These are phyloP conservation scores for Inga leiocalycina DNA, from an alignment of 306 rosid genomes.

Conservation along the genomic window DNA sequence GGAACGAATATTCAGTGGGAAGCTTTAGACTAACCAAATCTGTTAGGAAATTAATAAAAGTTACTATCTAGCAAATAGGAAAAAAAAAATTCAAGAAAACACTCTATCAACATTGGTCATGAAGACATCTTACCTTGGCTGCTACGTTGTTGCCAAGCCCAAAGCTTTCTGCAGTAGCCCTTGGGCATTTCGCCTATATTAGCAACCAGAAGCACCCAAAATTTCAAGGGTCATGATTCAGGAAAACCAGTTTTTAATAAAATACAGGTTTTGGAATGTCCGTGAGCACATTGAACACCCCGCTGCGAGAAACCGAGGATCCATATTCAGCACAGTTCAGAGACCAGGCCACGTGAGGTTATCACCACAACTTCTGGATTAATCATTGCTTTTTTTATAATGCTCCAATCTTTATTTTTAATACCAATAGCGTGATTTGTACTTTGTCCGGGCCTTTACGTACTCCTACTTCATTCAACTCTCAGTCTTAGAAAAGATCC, in stretches of 20 bases:
- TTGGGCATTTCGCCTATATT: neutral
- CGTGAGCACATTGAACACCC: neutral
- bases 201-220: neutral
- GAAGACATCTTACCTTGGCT: neutral
- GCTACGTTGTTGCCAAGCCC: neutral
- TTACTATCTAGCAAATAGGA: too few relatives aligned
- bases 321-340: neutral
- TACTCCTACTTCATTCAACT: neutral
- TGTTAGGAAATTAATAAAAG: too few relatives aligned
- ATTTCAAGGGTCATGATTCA: neutral
- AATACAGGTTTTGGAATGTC: neutral
- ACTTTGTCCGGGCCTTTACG: neutral
- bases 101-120: neutral
- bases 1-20: too few relatives aligned
- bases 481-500: neutral
- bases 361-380: neutral
- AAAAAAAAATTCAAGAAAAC: too few relatives aligned
- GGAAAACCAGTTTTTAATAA: too few relatives aligned
- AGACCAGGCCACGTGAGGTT: neutral
- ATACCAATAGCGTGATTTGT: neutral
- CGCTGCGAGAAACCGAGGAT: neutral
- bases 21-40: too few relatives aligned
- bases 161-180: neutral
- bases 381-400: neutral
- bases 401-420: neutral